phyloP scores from a whole-genome alignment of 441 rosid species.

The Populus trichocarpa region DNA sequence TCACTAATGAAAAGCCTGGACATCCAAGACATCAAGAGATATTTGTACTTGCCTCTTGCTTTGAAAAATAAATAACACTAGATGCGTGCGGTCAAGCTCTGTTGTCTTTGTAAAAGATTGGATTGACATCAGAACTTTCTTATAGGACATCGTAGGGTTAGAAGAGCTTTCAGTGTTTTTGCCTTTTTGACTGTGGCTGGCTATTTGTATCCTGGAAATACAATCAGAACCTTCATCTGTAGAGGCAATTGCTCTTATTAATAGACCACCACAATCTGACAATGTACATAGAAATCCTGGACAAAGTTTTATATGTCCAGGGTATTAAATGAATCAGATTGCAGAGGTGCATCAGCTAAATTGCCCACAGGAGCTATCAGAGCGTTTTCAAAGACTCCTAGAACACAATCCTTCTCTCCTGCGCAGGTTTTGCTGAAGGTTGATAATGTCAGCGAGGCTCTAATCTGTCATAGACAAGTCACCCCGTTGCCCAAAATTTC shows the following conservation, averaged over 20 bases:
- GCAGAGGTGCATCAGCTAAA: background rate
- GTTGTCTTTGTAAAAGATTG: constrained; percentile 14
- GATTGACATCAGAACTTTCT: constrained; percentile 15
- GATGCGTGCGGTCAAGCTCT: constrained; percentile 17
- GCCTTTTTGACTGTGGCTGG: constrained; percentile 11
- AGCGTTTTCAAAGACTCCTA: background rate
- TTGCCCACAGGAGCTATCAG: background rate
- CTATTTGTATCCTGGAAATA: background rate
- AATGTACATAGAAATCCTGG: background rate
- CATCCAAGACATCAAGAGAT: constrained; percentile 7
- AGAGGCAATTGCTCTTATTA: background rate
- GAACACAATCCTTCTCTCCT: background rate
- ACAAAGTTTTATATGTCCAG: background rate
- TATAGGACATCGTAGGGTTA: constrained; percentile 21
- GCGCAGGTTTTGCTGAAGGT: background rate
- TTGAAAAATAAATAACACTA: constrained; percentile 25
- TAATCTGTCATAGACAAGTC: background rate
- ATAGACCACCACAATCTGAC: background rate
- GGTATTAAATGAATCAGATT: background rate
- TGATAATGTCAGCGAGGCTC: background rate
- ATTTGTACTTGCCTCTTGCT: constrained; percentile 15
- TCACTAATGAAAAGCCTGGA: constrained; percentile 20
- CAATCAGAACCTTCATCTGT: constrained; percentile 4
- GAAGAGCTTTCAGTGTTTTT: constrained; percentile 12
- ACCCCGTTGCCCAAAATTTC: background rate